Conservation (phyloP, 106 monocot genomes). For the Ottelia alismoides region DNA sequence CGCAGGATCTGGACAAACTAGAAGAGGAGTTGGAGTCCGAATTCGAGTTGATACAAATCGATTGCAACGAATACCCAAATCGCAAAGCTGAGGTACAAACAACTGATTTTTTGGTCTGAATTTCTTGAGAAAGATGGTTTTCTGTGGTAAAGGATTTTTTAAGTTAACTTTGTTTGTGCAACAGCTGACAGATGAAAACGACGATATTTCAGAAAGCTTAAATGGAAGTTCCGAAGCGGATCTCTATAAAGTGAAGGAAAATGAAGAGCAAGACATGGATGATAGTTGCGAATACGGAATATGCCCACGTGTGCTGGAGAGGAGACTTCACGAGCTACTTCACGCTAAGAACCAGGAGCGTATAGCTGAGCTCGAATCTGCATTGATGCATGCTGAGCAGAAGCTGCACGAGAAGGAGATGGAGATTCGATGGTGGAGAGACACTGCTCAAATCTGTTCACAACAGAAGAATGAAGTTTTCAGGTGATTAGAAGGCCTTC, state of each 20-base stretch:
- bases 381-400: conserved; percentile 28
- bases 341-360: conserved; percentile 52
- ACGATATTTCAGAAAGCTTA: conserved; percentile 12
- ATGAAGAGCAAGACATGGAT: conserved; percentile 22
- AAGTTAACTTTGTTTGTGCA: neutral
- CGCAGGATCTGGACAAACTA: conserved; percentile 23
- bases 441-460: too few relatives aligned
- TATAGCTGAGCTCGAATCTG: conserved; percentile 58
- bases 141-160: neutral
- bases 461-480: too few relatives aligned
- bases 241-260: conserved; percentile 5
- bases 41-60: conserved; percentile 33
- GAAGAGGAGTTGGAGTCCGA: conserved; percentile 77
- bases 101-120: too few relatives aligned
- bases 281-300: conserved; percentile 13
- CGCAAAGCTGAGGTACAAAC: conserved; percentile 32
- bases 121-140: neutral
- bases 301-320: conserved; percentile 48
- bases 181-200: conserved; percentile 21
- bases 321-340: conserved; percentile 57
- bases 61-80: conserved; percentile 7
- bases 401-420: conserved; percentile 49
- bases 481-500: too few relatives aligned
- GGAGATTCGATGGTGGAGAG: conserved; percentile 60
- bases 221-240: too few relatives aligned